phyloP scores from a whole-genome alignment of 2,329 filamentous ascomycete genomes.

The Raffaelea albimanens region DNA sequence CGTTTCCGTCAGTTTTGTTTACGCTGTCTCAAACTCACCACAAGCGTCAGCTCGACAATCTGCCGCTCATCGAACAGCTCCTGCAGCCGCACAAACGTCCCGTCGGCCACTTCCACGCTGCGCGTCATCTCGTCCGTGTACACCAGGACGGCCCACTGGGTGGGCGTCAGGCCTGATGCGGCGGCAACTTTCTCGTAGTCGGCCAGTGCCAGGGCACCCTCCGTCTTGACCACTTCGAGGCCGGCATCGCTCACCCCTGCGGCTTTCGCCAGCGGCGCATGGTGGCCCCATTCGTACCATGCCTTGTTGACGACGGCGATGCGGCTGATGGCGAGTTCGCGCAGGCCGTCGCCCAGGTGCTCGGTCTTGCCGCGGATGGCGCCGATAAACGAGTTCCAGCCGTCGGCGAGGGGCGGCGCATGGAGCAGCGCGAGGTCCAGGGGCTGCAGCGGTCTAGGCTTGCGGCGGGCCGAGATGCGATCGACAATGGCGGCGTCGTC shows the following conservation, averaged over 20 bases:
- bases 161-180: slow-evolving; percentile 39
- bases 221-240: slow-evolving; percentile 33
- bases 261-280: slow-evolving; percentile 56
- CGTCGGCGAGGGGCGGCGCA: slow-evolving; percentile 63
- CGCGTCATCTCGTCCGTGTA: slow-evolving; percentile 82
- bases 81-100: slow-evolving; percentile 56
- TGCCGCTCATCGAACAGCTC: slow-evolving; percentile 56
- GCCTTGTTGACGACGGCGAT: slow-evolving; percentile 73
- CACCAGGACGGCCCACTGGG: slow-evolving; percentile 58
- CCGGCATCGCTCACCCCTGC: slow-evolving; percentile 47
- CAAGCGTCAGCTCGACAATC: slow-evolving; percentile 73
- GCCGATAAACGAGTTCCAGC: slow-evolving; percentile 63
- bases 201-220: slow-evolving; percentile 18
- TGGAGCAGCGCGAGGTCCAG: slow-evolving; percentile 73
- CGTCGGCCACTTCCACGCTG: slow-evolving; percentile 58
- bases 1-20: background rate
- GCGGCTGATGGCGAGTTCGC: slow-evolving; percentile 72
- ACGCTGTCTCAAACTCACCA: slow-evolving; percentile 32
- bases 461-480: slow-evolving; percentile 56
- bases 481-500: slow-evolving; percentile 48
- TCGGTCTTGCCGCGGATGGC: slow-evolving; percentile 46
- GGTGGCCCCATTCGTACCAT: slow-evolving; percentile 78
- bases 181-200: background rate
- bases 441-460: slow-evolving; percentile 59
- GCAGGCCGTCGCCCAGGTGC: slow-evolving; percentile 41